A percentile compares a stretch with the other conserved stretches of the same genome.
phyloP scores from a whole-genome alignment of 2,329 filamentous ascomycete species.

The Talaromyces sp. region DNA sequence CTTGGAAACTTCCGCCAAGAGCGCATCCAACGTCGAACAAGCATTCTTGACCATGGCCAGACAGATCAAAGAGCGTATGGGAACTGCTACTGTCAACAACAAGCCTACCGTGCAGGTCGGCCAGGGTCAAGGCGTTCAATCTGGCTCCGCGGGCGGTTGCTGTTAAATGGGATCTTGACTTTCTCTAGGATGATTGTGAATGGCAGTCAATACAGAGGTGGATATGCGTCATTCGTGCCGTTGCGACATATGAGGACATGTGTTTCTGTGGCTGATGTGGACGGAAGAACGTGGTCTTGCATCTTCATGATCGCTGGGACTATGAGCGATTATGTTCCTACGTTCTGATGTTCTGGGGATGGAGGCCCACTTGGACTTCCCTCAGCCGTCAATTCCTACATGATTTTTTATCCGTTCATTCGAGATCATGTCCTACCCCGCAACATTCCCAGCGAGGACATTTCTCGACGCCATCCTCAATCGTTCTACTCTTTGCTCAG shows the following conservation, averaged over 20 bases:
- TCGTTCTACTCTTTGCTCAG: slow-evolving; percentile 8
- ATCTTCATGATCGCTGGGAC: neutral
- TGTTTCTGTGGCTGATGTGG: slow-evolving; percentile 21
- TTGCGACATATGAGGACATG: slow-evolving; percentile 4
- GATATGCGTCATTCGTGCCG: slow-evolving; percentile 24
- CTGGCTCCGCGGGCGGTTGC: slow-evolving; percentile 79
- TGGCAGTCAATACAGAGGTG: neutral
- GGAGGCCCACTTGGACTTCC: neutral
- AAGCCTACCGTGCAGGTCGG: slow-evolving; percentile 97
- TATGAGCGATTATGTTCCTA: neutral
- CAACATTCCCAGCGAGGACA: neutral
- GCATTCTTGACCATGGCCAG: slow-evolving; percentile 99
- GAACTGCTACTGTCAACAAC: slow-evolving; percentile 94
- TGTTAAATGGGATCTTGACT: slow-evolving; percentile 61
- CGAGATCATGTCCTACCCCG: neutral
- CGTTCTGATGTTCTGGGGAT: neutral
- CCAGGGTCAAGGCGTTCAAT: slow-evolving; percentile 89
- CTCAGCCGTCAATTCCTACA: neutral
- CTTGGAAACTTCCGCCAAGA: slow-evolving; percentile 99
- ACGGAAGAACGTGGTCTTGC: neutral
- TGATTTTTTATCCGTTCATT: neutral
- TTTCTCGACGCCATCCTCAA: slow-evolving; percentile 4
- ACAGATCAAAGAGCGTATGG: slow-evolving; percentile 99
- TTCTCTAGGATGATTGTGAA: neutral
- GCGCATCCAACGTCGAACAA: slow-evolving; percentile 98